Evolutionary conservation across 148 eudicot genomes (phyloP).

Genomic region (Diospyros lotus): DNA sequence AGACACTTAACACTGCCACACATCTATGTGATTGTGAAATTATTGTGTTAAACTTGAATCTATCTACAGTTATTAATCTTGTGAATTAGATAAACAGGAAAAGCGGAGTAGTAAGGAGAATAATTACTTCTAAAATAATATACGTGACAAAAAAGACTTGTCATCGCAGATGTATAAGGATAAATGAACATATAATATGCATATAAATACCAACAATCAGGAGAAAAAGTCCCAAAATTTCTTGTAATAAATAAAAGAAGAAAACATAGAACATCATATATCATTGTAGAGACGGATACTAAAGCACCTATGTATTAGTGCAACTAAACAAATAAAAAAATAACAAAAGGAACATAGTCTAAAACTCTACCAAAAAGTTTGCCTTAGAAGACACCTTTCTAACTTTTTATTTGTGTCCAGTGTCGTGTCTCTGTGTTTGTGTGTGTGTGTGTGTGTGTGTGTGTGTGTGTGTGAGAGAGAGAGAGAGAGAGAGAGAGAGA

Average conservation of each 20-base stretch:
- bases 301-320: background rate
- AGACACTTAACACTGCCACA: background rate
- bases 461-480: background rate
- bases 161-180: background rate
- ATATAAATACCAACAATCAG: background rate
- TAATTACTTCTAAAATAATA: background rate
- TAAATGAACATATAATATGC: background rate
- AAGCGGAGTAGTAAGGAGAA: background rate
- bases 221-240: background rate
- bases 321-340: background rate
- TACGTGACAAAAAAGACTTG: too few relatives aligned
- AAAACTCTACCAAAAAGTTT: background rate
- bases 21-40: background rate
- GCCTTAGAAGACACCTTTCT: background rate
- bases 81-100: background rate
- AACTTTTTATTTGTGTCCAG: background rate
- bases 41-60: background rate
- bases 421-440: too few relatives aligned
- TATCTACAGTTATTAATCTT: background rate
- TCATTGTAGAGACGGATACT: background rate
- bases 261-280: background rate
- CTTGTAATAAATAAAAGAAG: background rate
- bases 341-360: background rate
- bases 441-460: too few relatives aligned
- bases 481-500: background rate